Evolutionary conservation across 2,329 filamentous ascomycete species (phyloP), one percentile per base, ranked within the genome.

Genomic region (Fusarium sp.): DNA sequence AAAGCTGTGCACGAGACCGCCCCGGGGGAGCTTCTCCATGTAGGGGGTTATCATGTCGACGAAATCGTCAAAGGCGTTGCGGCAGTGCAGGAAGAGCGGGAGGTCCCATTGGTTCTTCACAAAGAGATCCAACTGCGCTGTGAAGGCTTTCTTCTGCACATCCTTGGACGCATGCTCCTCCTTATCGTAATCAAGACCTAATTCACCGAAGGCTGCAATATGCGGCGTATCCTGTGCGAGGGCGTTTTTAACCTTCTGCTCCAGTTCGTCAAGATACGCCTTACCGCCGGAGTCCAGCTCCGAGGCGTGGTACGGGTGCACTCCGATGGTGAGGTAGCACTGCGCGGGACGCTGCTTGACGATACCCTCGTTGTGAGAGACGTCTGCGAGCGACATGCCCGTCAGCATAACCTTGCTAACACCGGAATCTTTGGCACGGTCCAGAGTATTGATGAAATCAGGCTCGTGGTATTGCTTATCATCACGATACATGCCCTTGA

Each of bases 151-250:
- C 28, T 62, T 66, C 58, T 74, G 72, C 24, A 70, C 63, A 1
- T 74, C 70, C 30, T 81, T 83, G 12, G 78, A 72, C 0, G 82
- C 81, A 4, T 79, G 77, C 0, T 78, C 74, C 5, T 84, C 74
- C 6, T 81, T 77, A 38, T 83, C 83, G 40, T 85, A 85, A 49
- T 86, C 84, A 2, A 86, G 74, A 0, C 83, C 83, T 3, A 86
- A 73, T 47, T 85, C 83, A 3, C 83, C 83, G 56, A 81, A 84
- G 2, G 83, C 83, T 1, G 76, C 78, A 4, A 85, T 67, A 4
- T 77, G 73, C 65, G 70, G 61, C 0, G 68, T 50, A 2, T 73
- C 40, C 17, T 76, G 67, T 2, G 68, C 60, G 3, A 77, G 61
- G 1, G 74, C 72, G 11, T 54, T 57, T 23, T 72, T 69, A 4